A percentile compares a stretch with the other conserved stretches of the same genome.
Evolutionary conservation across 73 alveolate genomes (phyloP).

Genomic region (Paramecium bursaria): DNA sequence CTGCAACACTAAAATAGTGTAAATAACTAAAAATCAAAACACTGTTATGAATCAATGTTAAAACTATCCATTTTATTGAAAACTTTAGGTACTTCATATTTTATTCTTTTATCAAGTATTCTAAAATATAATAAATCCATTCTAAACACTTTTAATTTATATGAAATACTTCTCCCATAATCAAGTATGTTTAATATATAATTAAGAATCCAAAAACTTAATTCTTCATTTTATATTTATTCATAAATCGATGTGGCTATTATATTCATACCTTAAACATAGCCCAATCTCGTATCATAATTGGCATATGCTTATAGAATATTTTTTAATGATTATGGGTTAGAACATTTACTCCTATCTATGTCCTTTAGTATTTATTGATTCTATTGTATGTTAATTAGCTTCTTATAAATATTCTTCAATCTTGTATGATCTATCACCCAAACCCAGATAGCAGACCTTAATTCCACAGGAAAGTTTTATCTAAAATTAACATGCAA

Average conservation of each 20-base stretch:
- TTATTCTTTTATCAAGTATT: conserved; percentile 13
- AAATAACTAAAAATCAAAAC: conserved; percentile 41
- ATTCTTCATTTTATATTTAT: conserved; percentile 37
- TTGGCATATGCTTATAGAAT: conserved; percentile 61
- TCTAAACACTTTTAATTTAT: conserved; percentile 7
- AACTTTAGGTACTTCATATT: conserved; percentile 41
- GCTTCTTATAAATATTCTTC: conserved; percentile 15
- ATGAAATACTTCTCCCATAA: conserved; percentile 31
- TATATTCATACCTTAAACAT: conserved; percentile 69
- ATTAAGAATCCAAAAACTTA: conserved; percentile 1
- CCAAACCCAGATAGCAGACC: conserved; percentile 57
- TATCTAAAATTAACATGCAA: conserved; percentile 55
- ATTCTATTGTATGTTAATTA: neutral
- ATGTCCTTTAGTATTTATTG: conserved; percentile 32
- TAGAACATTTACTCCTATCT: conserved; percentile 27
- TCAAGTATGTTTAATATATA: conserved; percentile 14
- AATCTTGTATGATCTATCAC: conserved; percentile 37
- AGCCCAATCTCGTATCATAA: conserved; percentile 32
- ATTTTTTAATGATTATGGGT: neutral
- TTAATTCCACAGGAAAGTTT: conserved; percentile 50
- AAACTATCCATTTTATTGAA: conserved; percentile 46
- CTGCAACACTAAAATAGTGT: conserved; percentile 42
- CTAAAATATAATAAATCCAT: conserved; percentile 22
- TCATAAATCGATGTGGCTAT: conserved; percentile 45
- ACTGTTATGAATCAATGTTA: conserved; percentile 5